Evolutionary conservation across 208 protist genomes (phyloP).

Genomic region (Trichomonas vaginalis): DNA sequence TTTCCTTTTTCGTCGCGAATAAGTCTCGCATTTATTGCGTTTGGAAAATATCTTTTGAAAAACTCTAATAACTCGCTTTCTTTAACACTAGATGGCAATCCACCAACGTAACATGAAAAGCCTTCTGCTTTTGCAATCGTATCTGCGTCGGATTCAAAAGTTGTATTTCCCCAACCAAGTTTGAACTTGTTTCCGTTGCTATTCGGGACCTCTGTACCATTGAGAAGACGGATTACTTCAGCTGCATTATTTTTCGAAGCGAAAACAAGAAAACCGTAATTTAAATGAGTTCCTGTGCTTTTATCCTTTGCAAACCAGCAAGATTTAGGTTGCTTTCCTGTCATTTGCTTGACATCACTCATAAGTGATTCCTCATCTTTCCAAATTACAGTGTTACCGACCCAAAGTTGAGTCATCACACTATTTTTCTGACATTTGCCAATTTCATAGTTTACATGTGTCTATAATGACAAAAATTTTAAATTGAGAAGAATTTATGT

Average conservation of each 20-base stretch:
- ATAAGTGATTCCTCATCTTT: slow-evolving; percentile 13
- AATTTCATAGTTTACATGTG: too few relatives aligned
- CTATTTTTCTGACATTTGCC: background rate
- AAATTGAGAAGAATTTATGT: too few relatives aligned
- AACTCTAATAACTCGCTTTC: background rate
- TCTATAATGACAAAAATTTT: too few relatives aligned
- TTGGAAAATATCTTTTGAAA: background rate
- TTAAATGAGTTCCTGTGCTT: background rate
- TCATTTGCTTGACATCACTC: background rate
- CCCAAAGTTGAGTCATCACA: slow-evolving; percentile 1
- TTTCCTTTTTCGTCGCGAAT: background rate
- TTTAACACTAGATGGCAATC: background rate
- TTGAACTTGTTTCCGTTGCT: background rate
- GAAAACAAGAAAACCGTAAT: background rate
- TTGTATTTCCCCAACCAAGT: background rate
- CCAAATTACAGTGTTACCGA: background rate
- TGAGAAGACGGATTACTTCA: background rate
- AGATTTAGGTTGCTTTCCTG: background rate
- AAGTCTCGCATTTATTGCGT: background rate
- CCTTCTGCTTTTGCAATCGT: background rate
- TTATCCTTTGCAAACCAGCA: background rate
- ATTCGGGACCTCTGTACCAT: background rate
- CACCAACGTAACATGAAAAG: background rate
- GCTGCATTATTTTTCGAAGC: background rate
- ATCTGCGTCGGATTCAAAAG: background rate